Evolutionary conservation across 108 stramenopile species (phyloP).

Genomic region (Skeletonema costatum): DNA sequence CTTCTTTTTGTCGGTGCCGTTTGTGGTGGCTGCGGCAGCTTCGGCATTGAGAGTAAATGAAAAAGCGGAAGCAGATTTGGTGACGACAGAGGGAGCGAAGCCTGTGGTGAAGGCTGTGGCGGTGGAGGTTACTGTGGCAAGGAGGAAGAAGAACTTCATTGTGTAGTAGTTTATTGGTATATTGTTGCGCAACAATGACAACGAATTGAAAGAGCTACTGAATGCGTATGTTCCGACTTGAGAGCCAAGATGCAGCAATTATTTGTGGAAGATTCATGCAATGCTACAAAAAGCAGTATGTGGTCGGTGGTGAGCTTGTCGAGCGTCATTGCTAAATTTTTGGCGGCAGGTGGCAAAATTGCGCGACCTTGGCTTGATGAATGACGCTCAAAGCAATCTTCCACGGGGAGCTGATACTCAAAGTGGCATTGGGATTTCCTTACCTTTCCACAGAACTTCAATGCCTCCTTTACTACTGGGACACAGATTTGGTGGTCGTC

Average conservation of each 20-base stretch:
- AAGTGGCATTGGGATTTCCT: too few relatives aligned
- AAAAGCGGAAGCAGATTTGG: constrained; percentile 10
- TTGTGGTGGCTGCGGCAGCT: constrained; percentile 3
- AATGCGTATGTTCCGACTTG: too few relatives aligned
- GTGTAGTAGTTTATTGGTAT: background rate
- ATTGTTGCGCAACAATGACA: background rate
- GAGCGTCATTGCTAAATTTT: background rate
- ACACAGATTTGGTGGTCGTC: too few relatives aligned
- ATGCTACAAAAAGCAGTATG: too few relatives aligned
- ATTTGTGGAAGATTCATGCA: background rate
- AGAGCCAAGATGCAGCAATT: too few relatives aligned
- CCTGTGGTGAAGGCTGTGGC: constrained; percentile 35
- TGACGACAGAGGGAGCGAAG: background rate
- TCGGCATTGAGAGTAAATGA: constrained; percentile 11
- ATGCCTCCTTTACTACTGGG: too few relatives aligned
- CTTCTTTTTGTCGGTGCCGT: constrained; percentile 75
- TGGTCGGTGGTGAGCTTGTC: background rate
- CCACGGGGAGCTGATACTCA: too few relatives aligned
- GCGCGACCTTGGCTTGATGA: too few relatives aligned
- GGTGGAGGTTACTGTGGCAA: constrained; percentile 20
- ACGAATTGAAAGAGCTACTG: background rate
- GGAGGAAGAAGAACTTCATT: constrained; percentile 42
- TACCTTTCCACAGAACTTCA: too few relatives aligned
- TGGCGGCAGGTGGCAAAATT: too few relatives aligned
- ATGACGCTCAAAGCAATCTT: too few relatives aligned